phyloP scores from a whole-genome alignment of 257 asterid species.

The Nicotiana paniculata region DNA sequence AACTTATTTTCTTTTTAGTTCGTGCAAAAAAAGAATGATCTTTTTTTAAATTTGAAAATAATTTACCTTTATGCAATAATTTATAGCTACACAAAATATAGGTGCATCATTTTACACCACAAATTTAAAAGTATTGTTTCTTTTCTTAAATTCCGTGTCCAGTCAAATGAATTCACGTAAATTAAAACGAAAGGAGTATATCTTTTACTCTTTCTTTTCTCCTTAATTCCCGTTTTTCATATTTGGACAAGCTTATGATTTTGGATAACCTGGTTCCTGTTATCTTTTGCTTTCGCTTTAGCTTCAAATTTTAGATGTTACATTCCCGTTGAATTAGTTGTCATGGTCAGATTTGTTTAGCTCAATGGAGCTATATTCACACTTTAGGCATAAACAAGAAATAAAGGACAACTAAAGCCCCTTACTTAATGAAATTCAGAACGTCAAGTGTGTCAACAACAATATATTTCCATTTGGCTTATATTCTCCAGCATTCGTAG shows the following conservation, averaged over 20 bases:
- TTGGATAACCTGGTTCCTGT: background rate
- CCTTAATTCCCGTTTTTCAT: background rate
- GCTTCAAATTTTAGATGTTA: background rate
- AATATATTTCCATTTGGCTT: background rate
- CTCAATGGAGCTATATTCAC: background rate
- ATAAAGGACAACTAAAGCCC: background rate
- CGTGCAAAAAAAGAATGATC: too few relatives aligned
- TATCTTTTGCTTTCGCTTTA: background rate
- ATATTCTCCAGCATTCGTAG: background rate
- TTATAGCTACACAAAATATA: too few relatives aligned
- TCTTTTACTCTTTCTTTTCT: background rate
- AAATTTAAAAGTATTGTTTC: too few relatives aligned
- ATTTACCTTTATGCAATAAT: too few relatives aligned
- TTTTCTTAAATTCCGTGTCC: too few relatives aligned
- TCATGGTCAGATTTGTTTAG: background rate
- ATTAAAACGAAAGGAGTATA: background rate
- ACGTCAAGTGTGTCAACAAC: too few relatives aligned
- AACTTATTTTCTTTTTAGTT: too few relatives aligned
- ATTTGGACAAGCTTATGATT: background rate
- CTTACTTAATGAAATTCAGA: too few relatives aligned
- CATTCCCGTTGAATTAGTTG: background rate
- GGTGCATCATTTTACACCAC: too few relatives aligned
- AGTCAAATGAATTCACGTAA: too few relatives aligned
- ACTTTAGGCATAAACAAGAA: background rate
- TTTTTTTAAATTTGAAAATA: too few relatives aligned